Evolutionary conservation across 257 asterid genomes (phyloP), one percentile per base, ranked within the genome.

Genomic region (Craterostigma plantagineum): DNA sequence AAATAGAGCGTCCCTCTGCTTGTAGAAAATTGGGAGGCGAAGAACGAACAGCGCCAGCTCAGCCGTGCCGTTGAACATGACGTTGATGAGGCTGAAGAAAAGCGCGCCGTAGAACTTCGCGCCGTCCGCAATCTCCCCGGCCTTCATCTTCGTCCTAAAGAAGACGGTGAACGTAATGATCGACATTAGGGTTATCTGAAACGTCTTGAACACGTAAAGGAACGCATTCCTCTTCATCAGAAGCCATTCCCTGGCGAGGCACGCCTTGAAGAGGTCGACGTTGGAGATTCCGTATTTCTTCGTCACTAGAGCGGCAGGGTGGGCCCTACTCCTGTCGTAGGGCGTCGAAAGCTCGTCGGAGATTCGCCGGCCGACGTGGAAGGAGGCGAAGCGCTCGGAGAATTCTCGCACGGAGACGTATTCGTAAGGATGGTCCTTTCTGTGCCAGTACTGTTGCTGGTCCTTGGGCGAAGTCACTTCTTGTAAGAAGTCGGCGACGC

Each of bases 271-370:
- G 34, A 87, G 91, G 10, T 72, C 93, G 75, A 66, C 62, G 39
- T 70, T 87, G 14, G 95, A 87, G 57, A 87, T 76, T 16, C 95
- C 98, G 9, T 79, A 82, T 57, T 71, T 87, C 0, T 71, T 69
- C 7, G 81, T 87, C 27, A 82, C 93, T 69, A 87, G 59, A 34
- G 98, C 98, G 38, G 98, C 98, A 30, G 95, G 98, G 58, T 87
- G 98, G 14, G 72, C 50, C 57, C 57, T 79, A 33, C 70, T 30
- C 59, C 59, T 76, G 27, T 82, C 90, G 16, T 76, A 87, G 1
- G 93, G 95, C 55, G 60, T 16, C n/a, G 73, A 65, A 16, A 82
- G 75, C 0, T 82, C 95, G 48, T 76, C 93, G 23, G 23, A 70
- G 9, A 82, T 53, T 49, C 72, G 72, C 49, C 58, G 64, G 13